Evolutionary conservation across 2,329 filamentous ascomycete genomes (phyloP), one percentile per base, ranked within the genome.

Genomic region (Colletotrichum lentis): DNA sequence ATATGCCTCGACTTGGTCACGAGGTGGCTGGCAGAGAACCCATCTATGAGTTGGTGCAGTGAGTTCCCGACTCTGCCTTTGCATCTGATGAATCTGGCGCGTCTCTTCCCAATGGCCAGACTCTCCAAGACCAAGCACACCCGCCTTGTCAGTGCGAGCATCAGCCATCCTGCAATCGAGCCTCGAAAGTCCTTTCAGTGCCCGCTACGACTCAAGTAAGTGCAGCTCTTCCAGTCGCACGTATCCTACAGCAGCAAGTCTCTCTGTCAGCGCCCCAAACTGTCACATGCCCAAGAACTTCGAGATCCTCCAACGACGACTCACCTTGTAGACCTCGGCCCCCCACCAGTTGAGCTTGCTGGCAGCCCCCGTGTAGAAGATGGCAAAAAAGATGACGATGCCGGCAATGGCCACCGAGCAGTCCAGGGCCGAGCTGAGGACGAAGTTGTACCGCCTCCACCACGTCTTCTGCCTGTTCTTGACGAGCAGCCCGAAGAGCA

Each of bases 381-480:
- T 54, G 37, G 75, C 69, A 39, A 78, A 78, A 67, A 78, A 78
- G 18, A 77, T 78, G 14, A 78, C 27, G n/a, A 78, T 74, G 6
- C 72, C 74, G 18, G 74, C 73, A 50, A 78, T 74, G 2, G 75
- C 76, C 7, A 76, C 71, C 0, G 75, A 76, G 24, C 73, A 76
- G 50, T 77, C 76, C 14, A 79, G 56, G 0, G 76, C 76, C 0
- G 76, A 73, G 56, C 73, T 76, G 8, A 78, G 71, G 10, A 78
- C 74, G 43, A 77, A 78, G 37, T 77, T 77, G 41, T 77, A 76
- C 24, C 71, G 59, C 4, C 65, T 71, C 76, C 76, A 78, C 76
- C 76, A 78, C 5, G 67, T 52, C 8, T 69, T 64, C 22, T 67
- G 67, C n/a, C 71, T 69, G 5, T 69, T 69, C 69, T 76, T 76